These are phyloP conservation scores for Trichophyton equinum DNA, from an alignment of 2,329 filamentous ascomycete species.

Conservation along the genomic window DNA sequence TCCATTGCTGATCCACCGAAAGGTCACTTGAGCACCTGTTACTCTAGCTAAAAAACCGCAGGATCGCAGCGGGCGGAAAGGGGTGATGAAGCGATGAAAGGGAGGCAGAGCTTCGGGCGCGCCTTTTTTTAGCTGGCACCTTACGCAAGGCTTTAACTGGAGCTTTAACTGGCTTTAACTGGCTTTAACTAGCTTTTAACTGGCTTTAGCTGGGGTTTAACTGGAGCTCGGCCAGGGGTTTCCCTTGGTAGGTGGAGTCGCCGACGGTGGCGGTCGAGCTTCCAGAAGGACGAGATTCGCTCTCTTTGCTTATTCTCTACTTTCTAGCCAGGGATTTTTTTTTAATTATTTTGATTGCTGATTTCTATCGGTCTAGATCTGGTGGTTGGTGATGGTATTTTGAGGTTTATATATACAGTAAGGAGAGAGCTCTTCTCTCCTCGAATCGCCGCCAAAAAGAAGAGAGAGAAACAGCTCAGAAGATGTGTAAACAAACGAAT, in stretches of 20 bases:
- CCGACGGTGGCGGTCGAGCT: background rate
- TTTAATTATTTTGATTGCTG: background rate
- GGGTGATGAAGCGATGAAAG: background rate
- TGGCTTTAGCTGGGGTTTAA: background rate
- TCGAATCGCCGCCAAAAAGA: background rate
- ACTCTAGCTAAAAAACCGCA: background rate
- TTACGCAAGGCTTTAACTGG: background rate
- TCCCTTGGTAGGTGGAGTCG: background rate
- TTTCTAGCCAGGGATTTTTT: background rate
- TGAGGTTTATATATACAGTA: conserved; percentile 1
- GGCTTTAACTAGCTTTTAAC: background rate
- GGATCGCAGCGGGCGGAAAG: background rate
- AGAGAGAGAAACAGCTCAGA: background rate
- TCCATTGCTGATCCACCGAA: conserved; percentile 1
- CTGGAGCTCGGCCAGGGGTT: background rate
- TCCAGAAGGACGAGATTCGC: background rate
- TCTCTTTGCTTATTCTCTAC: too few relatives aligned
- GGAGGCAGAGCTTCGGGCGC: background rate
- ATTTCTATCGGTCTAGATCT: background rate
- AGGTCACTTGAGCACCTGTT: background rate
- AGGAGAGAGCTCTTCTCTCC: background rate
- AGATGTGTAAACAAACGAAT: background rate
- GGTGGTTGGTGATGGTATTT: background rate
- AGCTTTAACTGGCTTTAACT: background rate
- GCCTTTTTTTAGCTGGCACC: background rate